Base-by-base conservation (phyloP, 352 stramenopile genomes). In the Phytophthora pinifolia region DNA sequence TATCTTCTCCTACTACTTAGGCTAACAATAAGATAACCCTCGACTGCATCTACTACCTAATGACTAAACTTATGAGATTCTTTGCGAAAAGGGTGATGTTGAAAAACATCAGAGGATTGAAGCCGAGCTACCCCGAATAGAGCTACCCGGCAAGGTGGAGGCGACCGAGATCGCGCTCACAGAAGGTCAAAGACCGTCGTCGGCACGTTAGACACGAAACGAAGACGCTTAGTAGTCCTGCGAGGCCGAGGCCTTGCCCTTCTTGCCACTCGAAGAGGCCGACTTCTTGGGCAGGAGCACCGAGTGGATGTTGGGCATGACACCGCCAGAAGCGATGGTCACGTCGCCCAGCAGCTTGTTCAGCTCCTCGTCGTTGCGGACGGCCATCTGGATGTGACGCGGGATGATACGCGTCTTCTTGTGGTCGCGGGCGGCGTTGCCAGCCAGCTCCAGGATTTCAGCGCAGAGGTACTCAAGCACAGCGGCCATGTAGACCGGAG, bases 321-420 rank as follows among this genome's bases (percentile, higher is more conserved):
- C 94, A 96, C 95, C 94, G 56, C 96, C 96, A 34, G 85, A 85
- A 30, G 96, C 93, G 71, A 98, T 98, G 38, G 94, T 98, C 15
- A 98, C 92, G 49, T 86, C 76, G 54, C 93, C 92, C 2, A 98
- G 71, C 37, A 98, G 74, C 68, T 97, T 97, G 84, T 98, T 98
- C 60, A 98, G 72, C 74, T 98, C 95, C 72, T 98, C 95, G 67
- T 98, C 94, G 56, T 82, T 82, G 46, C 74, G 93, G 5, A 98
- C 86, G 31, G 94, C 93, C 50, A 98, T 81, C 78, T 98, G 96
- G 53, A 98, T 97, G 83, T 98, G 95, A 53, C 94, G 89, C 20
- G 96, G 95, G 41, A 98, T 92, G 67, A 98, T 98, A 70, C 94
- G 84, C 49, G 76, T 88, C 87, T 98, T 98, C 86, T 99, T 98